phyloP scores from a whole-genome alignment of 2,329 filamentous ascomycete genomes.

The Trichophyton schoenleinii region DNA sequence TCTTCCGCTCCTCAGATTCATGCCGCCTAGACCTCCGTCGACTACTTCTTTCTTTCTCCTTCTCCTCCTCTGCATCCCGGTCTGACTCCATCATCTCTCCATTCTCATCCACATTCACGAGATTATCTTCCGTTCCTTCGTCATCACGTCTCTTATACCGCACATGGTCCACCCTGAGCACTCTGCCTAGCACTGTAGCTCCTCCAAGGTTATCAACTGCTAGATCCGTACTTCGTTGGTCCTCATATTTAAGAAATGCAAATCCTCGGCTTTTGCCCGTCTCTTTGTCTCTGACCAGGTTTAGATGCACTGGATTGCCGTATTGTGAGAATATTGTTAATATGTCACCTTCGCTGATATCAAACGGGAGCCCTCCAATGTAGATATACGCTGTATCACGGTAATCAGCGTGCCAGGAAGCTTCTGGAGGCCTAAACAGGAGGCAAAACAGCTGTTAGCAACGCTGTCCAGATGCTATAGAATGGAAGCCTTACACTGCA shows the following conservation, averaged over 20 bases:
- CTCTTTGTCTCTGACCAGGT: constrained; percentile 87
- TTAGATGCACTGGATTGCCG: constrained; percentile 86
- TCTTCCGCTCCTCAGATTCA: constrained; percentile 14
- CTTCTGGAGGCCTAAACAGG: constrained; percentile 55
- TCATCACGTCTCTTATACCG: constrained; percentile 82
- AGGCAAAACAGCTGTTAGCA: constrained; percentile 1
- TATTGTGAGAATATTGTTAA: constrained; percentile 95
- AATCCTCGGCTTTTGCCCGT: constrained; percentile 92
- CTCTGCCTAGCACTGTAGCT: constrained; percentile 64
- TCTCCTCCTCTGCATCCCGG: constrained; percentile 20
- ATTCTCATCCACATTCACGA: constrained; percentile 32
- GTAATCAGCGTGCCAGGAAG: constrained; percentile 95
- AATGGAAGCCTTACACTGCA: constrained; percentile 50
- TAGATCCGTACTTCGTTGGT: constrained; percentile 88
- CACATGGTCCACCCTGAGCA: constrained; percentile 82
- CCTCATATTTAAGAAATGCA: constrained; percentile 94
- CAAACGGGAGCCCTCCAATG: constrained; percentile 85
- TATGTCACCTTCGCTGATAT: constrained; percentile 88
- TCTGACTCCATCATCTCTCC: constrained; percentile 18
- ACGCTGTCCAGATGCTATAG: neutral
- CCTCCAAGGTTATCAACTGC: constrained; percentile 94
- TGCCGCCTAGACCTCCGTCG: constrained; percentile 14
- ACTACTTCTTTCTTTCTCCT: constrained; percentile 21
- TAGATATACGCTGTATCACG: constrained; percentile 94
- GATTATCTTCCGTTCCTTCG: constrained; percentile 39